phyloP scores from a whole-genome alignment of 1,284 basidiomycete genomes.

The Tilletia indica region DNA sequence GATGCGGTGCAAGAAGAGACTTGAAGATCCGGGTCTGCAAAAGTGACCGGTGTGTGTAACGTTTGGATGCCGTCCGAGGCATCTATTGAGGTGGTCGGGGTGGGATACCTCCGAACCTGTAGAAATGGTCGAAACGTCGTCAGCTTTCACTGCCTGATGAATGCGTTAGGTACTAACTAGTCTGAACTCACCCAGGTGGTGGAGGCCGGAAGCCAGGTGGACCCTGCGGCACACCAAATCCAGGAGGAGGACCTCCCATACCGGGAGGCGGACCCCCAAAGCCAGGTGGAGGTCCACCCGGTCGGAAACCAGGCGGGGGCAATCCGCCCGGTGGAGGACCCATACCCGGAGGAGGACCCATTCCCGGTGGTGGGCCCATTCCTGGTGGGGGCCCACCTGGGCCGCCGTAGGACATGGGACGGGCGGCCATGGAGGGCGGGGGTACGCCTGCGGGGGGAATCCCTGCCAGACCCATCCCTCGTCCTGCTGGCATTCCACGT shows the following conservation, averaged over 20 bases:
- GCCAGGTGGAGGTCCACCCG: slow-evolving; percentile 39
- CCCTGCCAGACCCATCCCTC: slow-evolving; percentile 81
- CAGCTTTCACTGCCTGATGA: background rate
- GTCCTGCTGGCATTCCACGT: slow-evolving; percentile 88
- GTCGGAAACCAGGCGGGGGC: slow-evolving; percentile 49
- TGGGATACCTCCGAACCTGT: background rate
- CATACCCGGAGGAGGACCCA: slow-evolving; percentile 17
- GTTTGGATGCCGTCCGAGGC: no score
- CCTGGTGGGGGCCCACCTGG: slow-evolving; percentile 59
- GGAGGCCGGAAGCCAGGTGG: slow-evolving; percentile 20
- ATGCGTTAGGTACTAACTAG: background rate
- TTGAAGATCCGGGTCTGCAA: no score
- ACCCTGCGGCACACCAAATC: slow-evolving; percentile 14
- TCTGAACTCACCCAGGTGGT: slow-evolving; percentile 13
- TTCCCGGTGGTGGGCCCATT: slow-evolving; percentile 31
- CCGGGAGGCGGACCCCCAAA: slow-evolving; percentile 27
- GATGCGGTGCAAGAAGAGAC: no score
- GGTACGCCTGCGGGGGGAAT: slow-evolving; percentile 60
- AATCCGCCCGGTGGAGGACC: slow-evolving; percentile 13
- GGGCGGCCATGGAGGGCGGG: slow-evolving; percentile 60
- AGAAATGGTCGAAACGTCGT: background rate
- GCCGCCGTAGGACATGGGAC: slow-evolving; percentile 55
- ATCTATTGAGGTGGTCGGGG: slow-evolving; percentile 10
- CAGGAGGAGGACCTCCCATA: slow-evolving; percentile 19
- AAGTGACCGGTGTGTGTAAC: no score